Evolutionary conservation across 352 stramenopile genomes (phyloP), one percentile per base, ranked within the genome.

Genomic region (Pythium apleroticum): DNA sequence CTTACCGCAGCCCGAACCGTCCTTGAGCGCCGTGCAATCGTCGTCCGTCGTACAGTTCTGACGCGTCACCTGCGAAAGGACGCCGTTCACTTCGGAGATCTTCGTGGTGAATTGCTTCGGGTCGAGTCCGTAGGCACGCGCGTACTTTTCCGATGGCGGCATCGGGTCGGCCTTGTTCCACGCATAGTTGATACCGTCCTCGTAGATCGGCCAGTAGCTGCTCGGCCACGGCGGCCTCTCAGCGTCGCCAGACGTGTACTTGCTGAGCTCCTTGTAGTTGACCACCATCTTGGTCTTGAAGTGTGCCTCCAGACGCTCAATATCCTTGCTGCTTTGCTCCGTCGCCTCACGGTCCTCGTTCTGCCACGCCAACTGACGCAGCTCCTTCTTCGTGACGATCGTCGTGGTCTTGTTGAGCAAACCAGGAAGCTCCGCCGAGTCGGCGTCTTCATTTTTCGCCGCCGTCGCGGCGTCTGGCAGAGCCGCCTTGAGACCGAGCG

Each of bases 161-260:
- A 57, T 56, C 24, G 28, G 43, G 19, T 63, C 55, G 8, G 53
- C 6, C 4, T 31, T 12, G 50, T 61, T 65, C 63, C 63, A 70
- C 15, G 19, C 22, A 39, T 57, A 60, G 63, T 71, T 71, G 58
- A 71, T 71, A 20, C 65, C 65, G 27, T 71, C 65, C 24, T 63
- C 19, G 65, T 60, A 71, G 19, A 57, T 63, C 8, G 65, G 52
- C 65, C 65, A 71, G 65, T 68, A 63, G 54, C 61, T 68, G 53
- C 43, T 59, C 12, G 43, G 58, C 63, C 63, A 70, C 12, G 58
- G 59, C 6, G 59, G 48, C 11, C 50, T 50, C 17, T 7, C 25
- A 19, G 57, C 37, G 0, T 28, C 50, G 20, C 35, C 50, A 6
- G 31, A 57, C n/a, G 24, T 25, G 57, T 61, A 62, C 49, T 65